Conservation (phyloP, 305 asterid genomes). For the Euphrasia arctica region DNA sequence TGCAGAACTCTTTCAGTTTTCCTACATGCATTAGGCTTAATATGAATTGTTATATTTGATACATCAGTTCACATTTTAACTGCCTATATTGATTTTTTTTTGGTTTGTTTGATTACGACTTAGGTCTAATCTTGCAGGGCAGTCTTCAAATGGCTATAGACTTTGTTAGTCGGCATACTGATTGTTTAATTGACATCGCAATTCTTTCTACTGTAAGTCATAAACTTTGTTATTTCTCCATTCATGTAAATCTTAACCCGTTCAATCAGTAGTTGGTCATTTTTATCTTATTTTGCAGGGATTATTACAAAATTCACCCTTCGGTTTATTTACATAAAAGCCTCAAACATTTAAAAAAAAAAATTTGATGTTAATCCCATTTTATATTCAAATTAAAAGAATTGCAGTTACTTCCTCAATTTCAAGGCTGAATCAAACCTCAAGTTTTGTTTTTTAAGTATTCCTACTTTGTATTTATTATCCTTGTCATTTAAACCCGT, state of each 20-base stretch:
- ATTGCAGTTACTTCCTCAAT: neutral
- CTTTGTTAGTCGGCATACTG: constrained; percentile 80
- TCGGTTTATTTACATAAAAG: neutral
- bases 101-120: constrained; percentile 1
- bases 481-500: neutral
- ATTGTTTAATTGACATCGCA: constrained; percentile 78
- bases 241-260: neutral
- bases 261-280: neutral
- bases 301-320: neutral
- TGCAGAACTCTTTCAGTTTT: neutral
- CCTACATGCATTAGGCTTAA: neutral
- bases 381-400: neutral
- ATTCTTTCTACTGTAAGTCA: constrained; percentile 89
- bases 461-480: neutral
- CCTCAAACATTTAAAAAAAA: neutral
- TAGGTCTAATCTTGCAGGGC: constrained; percentile 88
- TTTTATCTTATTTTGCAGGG: neutral
- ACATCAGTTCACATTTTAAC: constrained; percentile 18
- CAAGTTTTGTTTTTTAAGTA: neutral
- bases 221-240: neutral
- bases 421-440: neutral
- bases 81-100: constrained; percentile 28
- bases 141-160: constrained; percentile 78
- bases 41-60: neutral
- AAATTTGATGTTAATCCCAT: neutral